These are phyloP conservation scores for Epicoccum nigrum DNA, from an alignment of 2,329 filamentous ascomycete genomes.

Conservation along the genomic window DNA sequence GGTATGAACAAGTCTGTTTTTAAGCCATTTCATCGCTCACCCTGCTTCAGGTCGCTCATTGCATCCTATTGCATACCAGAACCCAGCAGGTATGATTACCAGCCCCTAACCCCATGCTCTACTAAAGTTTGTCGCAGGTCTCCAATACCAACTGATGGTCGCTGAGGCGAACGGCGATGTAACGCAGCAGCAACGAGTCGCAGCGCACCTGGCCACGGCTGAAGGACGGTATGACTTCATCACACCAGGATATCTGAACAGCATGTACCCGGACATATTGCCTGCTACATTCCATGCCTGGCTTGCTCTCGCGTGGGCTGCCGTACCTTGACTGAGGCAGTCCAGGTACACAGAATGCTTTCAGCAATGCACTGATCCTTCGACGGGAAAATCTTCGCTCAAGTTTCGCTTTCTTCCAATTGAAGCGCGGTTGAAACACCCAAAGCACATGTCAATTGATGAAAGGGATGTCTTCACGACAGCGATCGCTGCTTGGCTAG, in stretches of 20 bases:
- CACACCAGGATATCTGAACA: slow-evolving; percentile 63
- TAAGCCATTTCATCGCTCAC: slow-evolving; percentile 13
- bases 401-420: too few relatives aligned
- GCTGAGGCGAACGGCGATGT: slow-evolving; percentile 38
- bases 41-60: slow-evolving; percentile 34
- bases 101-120: neutral
- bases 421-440: too few relatives aligned
- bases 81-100: slow-evolving; percentile 48
- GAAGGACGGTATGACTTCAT: slow-evolving; percentile 71
- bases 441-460: too few relatives aligned
- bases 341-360: too few relatives aligned
- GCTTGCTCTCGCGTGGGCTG: slow-evolving; percentile 47
- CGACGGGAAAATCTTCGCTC: too few relatives aligned
- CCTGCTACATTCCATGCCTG: slow-evolving; percentile 48
- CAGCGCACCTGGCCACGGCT: slow-evolving; percentile 70
- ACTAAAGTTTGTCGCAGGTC: slow-evolving; percentile 30
- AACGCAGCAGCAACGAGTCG: slow-evolving; percentile 52
- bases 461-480: too few relatives aligned
- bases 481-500: too few relatives aligned
- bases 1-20: slow-evolving; percentile 21
- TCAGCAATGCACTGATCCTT: too few relatives aligned
- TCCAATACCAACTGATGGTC: slow-evolving; percentile 56
- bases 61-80: slow-evolving; percentile 50
- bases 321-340: slow-evolving; percentile 42
- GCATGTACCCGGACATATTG: slow-evolving; percentile 46